Conservation (phyloP, 2,329 filamentous ascomycete species). For the Grosmannia clavigera region DNA sequence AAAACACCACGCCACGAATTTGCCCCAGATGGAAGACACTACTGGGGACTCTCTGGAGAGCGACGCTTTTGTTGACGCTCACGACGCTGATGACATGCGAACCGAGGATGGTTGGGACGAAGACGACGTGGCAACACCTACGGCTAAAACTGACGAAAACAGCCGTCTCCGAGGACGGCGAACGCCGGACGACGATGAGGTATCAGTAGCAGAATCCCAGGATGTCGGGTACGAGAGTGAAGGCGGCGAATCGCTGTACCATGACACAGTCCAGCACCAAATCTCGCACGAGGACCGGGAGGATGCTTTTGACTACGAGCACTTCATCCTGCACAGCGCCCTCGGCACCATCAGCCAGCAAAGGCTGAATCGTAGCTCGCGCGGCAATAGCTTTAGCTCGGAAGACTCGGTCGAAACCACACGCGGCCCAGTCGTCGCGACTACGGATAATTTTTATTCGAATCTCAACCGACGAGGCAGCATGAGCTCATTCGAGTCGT, state of each 20-base stretch:
- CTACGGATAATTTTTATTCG: not conserved
- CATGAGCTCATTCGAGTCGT: conserved; percentile 28
- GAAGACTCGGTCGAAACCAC: conserved; percentile 52
- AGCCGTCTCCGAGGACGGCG: conserved; percentile 11
- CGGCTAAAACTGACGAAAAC: conserved; percentile 18
- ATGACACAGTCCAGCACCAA: conserved; percentile 45
- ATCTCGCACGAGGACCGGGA: conserved; percentile 83
- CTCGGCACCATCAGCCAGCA: conserved; percentile 62
- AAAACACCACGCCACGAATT: not conserved
- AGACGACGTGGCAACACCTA: conserved; percentile 16
- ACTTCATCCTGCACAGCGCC: conserved; percentile 88
- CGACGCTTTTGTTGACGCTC: not conserved
- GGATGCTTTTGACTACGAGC: conserved; percentile 92
- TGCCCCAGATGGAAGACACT: not conserved
- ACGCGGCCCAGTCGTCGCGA: conserved; percentile 29
- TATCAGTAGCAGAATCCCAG: conserved; percentile 14
- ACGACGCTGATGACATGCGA: conserved; percentile 22
- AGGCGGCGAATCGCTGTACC: conserved; percentile 50
- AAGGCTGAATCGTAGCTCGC: conserved; percentile 31
- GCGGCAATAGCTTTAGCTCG: conserved; percentile 42
- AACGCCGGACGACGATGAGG: conserved; percentile 18
- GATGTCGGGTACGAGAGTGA: conserved; percentile 40
- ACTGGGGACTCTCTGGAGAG: no score
- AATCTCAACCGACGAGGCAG: conserved; percentile 8
- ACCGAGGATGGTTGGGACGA: conserved; percentile 26